Conservation (phyloP, 192 early-diverging fungal species). For the Geranomyces michiganensis region DNA sequence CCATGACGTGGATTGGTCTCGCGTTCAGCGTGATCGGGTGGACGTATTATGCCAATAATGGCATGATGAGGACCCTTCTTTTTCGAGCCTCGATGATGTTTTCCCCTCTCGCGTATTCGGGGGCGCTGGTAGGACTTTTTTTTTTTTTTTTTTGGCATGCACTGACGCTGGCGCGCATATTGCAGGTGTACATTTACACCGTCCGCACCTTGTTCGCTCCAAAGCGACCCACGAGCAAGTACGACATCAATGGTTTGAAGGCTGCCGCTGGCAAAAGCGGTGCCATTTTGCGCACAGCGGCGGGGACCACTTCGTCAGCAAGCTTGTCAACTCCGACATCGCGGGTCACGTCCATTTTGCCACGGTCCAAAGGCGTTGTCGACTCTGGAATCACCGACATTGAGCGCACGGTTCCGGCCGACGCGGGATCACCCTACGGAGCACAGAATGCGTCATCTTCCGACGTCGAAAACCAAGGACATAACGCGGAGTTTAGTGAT, state of each 20-base stretch:
- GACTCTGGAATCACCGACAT: too few species aligned
- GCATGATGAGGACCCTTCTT: slow-evolving; percentile 18
- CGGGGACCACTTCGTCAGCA: too few species aligned
- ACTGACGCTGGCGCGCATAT: not conserved
- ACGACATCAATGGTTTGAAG: not conserved
- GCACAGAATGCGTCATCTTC: too few species aligned
- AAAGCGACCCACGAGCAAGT: not conserved
- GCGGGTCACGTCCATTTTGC: too few species aligned
- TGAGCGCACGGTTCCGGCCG: too few species aligned
- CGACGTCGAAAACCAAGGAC: too few species aligned
- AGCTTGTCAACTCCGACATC: too few species aligned
- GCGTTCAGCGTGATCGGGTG: not conserved
- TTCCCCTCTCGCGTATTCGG: slow-evolving; percentile 18
- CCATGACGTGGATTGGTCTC: slow-evolving; percentile 21
- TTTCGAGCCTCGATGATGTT: slow-evolving; percentile 11
- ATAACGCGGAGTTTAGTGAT: too few species aligned
- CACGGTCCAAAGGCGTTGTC: too few species aligned
- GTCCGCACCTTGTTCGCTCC: slow-evolving; percentile 20
- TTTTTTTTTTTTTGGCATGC: not conserved
- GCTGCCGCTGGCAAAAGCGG: too few species aligned
- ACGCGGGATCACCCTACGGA: too few species aligned
- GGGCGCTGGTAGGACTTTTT: slow-evolving; percentile 13
- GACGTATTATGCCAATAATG: slow-evolving; percentile 7
- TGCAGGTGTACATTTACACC: slow-evolving; percentile 31
- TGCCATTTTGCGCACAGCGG: too few species aligned